These are phyloP conservation scores for Aspergillus caelatus DNA, from an alignment of 2,329 filamentous ascomycete genomes.

Conservation along the genomic window DNA sequence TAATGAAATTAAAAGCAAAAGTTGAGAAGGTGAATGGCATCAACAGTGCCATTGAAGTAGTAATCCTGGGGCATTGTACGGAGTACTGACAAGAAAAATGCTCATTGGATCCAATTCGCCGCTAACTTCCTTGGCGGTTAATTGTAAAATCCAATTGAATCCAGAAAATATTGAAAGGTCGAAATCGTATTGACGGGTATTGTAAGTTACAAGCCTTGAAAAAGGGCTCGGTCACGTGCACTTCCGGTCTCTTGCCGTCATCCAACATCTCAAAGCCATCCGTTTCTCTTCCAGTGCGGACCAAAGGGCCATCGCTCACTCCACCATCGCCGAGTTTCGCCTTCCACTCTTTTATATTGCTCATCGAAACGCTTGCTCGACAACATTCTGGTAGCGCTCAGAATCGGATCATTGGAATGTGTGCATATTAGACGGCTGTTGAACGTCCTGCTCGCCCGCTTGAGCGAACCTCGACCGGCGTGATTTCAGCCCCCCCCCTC, in stretches of 20 bases:
- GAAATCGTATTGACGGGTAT: slow-evolving; percentile 3
- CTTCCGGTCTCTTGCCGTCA: slow-evolving; percentile 33
- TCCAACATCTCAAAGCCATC: slow-evolving; percentile 26
- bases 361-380: slow-evolving; percentile 16
- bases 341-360: slow-evolving; percentile 18
- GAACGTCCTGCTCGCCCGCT: slow-evolving; percentile 37
- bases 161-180: background rate
- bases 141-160: background rate
- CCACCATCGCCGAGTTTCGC: slow-evolving; percentile 18
- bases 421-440: slow-evolving; percentile 35
- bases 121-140: background rate
- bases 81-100: background rate
- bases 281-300: slow-evolving; percentile 26
- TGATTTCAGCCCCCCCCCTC: slow-evolving; percentile 20
- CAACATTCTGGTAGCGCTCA: slow-evolving; percentile 19
- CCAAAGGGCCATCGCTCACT: slow-evolving; percentile 28
- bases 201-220: slow-evolving; percentile 13
- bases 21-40: background rate
- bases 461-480: slow-evolving; percentile 37
- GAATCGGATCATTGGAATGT: slow-evolving; percentile 33
- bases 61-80: background rate
- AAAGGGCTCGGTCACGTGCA: slow-evolving; percentile 31
- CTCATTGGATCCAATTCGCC: background rate
- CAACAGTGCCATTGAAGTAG: background rate
- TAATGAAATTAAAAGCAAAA: background rate